phyloP scores from a whole-genome alignment of 176 grass and related monocot species.

The Eleusine indica region DNA sequence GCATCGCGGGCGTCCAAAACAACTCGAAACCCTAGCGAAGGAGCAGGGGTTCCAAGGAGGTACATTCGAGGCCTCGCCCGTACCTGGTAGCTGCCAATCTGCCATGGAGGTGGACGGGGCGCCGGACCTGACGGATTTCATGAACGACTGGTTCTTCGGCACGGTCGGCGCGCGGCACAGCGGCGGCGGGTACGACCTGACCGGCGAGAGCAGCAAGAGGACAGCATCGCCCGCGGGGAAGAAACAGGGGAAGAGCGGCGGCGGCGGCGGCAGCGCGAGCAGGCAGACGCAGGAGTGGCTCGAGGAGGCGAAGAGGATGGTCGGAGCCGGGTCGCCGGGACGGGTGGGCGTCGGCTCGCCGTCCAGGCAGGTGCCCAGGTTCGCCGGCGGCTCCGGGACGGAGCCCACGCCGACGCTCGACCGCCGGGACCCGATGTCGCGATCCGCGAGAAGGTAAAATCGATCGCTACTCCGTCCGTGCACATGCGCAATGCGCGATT shows the following conservation, averaged over 20 bases:
- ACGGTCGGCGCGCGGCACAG: conserved; percentile 39
- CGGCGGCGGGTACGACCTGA: conserved; percentile 47
- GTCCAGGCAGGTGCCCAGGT: conserved; percentile 50
- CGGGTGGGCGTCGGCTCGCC: conserved; percentile 47
- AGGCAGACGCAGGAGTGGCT: conserved; percentile 66
- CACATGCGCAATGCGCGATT: neutral
- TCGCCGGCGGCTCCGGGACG: conserved; percentile 39
- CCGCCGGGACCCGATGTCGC: conserved; percentile 66
- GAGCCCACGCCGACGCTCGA: conserved; percentile 54
- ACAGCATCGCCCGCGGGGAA: conserved; percentile 3
- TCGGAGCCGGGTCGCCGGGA: conserved; percentile 44
- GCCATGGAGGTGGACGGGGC: conserved; percentile 47
- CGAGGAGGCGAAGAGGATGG: conserved; percentile 69
- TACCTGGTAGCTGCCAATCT: neutral
- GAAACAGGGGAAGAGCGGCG: conserved; percentile 18
- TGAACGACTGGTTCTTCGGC: conserved; percentile 91
- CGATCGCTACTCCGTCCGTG: neutral
- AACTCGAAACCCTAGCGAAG: neutral
- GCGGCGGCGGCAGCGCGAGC: conserved; percentile 34
- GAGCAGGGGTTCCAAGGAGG: neutral
- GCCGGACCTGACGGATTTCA: conserved; percentile 68
- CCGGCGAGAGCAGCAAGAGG: conserved; percentile 37
- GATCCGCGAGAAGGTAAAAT: conserved; percentile 67
- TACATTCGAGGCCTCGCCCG: neutral
- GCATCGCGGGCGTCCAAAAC: neutral